A percentile compares a stretch with the other conserved stretches of the same genome.
Evolutionary conservation across 192 early-diverging fungal genomes (phyloP).

Genomic region (Podila minutissima): DNA sequence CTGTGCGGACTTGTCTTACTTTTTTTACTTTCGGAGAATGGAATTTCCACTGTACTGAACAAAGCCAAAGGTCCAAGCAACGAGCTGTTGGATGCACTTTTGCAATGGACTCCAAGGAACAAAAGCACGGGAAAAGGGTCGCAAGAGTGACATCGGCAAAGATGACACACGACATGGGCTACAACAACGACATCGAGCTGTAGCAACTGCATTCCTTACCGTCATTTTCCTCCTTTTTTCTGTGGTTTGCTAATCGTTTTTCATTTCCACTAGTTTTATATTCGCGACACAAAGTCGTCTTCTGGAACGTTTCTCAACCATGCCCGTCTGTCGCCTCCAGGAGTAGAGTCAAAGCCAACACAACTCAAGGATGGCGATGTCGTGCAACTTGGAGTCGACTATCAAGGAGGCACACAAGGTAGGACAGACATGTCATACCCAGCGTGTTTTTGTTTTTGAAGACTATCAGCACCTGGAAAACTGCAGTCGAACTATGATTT

Average conservation of each 20-base stretch:
- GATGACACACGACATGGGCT: constrained; percentile 2
- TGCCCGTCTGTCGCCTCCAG: constrained; percentile 84
- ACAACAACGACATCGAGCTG: background rate
- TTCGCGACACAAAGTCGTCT: constrained; percentile 93
- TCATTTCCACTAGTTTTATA: constrained; percentile 71
- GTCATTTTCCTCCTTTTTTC: background rate
- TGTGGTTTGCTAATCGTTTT: background rate
- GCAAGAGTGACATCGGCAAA: background rate
- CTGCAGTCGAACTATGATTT: too few relatives aligned
- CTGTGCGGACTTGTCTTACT: too few relatives aligned
- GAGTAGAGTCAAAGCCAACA: constrained; percentile 84
- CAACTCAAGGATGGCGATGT: constrained; percentile 88
- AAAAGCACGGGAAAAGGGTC: background rate
- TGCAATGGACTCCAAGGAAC: too few relatives aligned
- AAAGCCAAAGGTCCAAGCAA: too few relatives aligned
- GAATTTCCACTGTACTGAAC: too few relatives aligned
- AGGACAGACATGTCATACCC: background rate
- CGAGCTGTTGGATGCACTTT: too few relatives aligned
- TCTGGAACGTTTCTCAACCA: constrained; percentile 98
- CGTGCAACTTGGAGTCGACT: constrained; percentile 94
- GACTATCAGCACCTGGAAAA: too few relatives aligned
- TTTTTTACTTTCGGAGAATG: too few relatives aligned
- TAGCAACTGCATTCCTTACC: too few relatives aligned
- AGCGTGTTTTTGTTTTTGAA: too few relatives aligned
- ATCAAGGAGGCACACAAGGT: constrained; percentile 89